These are phyloP conservation scores for Balakata baccata DNA, from an alignment of 345 rosid species.

Conservation along the genomic window DNA sequence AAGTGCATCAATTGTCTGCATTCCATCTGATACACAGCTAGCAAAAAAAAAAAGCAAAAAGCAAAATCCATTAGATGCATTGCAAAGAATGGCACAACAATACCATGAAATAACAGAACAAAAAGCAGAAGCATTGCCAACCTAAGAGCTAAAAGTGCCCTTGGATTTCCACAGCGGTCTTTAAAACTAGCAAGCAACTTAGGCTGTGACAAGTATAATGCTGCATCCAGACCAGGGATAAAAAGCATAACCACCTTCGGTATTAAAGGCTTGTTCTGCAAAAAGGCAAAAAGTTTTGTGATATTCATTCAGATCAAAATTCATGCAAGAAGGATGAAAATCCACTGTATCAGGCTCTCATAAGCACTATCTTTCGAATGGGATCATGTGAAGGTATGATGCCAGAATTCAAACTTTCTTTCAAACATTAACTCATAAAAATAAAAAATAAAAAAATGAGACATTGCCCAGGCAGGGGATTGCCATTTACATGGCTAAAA, in stretches of 20 bases:
- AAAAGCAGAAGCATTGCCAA: constrained; percentile 35
- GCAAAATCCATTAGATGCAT: constrained; percentile 20
- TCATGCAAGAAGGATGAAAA: not conserved
- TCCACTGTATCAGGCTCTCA: not conserved
- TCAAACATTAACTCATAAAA: not conserved
- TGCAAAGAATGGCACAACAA: not conserved
- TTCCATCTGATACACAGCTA: constrained; percentile 84
- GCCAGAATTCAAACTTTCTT: not conserved
- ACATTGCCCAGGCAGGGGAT: not conserved
- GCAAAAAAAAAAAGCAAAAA: constrained; percentile 29
- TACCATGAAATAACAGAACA: not conserved
- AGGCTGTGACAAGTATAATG: constrained; percentile 68
- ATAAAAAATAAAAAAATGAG: too few species aligned
- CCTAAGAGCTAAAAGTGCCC: constrained; percentile 78
- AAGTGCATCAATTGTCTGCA: constrained; percentile 73
- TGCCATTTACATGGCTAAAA: not conserved
- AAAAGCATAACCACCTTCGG: constrained; percentile 88
- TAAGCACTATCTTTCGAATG: not conserved
- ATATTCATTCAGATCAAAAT: constrained; percentile 2
- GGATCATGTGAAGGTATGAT: not conserved
- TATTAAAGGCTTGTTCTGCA: constrained; percentile 91
- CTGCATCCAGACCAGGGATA: constrained; percentile 91
- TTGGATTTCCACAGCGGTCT: constrained; percentile 68
- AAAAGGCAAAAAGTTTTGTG: constrained; percentile 19
- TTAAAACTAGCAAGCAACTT: constrained; percentile 64